Base-by-base conservation (phyloP, 2,329 filamentous ascomycete species). In the Colletotrichum filicis region DNA sequence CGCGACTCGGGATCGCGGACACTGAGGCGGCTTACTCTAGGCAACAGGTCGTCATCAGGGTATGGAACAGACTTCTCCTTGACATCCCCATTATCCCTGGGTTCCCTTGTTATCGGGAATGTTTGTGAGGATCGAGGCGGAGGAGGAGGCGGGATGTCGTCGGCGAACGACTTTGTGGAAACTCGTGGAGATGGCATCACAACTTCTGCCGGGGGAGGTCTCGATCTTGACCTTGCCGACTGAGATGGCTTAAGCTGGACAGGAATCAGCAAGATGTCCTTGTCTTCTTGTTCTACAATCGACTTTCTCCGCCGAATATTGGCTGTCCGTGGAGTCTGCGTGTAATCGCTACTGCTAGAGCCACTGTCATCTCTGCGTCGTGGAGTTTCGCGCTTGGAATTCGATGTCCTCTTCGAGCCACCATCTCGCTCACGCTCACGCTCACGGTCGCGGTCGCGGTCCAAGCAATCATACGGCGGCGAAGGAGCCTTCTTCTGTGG, bases 301-400 rank as follows among this genome's bases (percentile, higher is more conserved):
- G 83, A 82, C 67, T 81, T 82, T 35, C 80, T 79, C 7, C 80
- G 79, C n/a, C 79, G 80, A 46, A 77, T 76, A 8, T 77, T 76
- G 49, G 79, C 64, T 68, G 79, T 60, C 68, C 79, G 74, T 24
- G 79, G 75, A 3, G 76, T 77, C 67, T 79, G 82, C 12, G 79
- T 73, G 37, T 80, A 77, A 11, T 86, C 85, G 24, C 85, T 84
- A 30, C 81, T 83, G 32, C 81, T 83, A 3, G 83, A 85, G 42
- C 82, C 82, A 22, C 79, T 83, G 7, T 81, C 81, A n/a, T 82
- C 80, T 16, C 80, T 78, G 4, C 79, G 75, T 2, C 77, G 68
- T 7, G 75, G 66, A 35, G 79, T 78, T 5, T 78, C 76, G 14
- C 76, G 76, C n/a, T 68, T 77, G 67, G 79, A 76, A 5, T 74